phyloP scores from a whole-genome alignment of 371 early-diverging fungal genomes.

The Mucor plumbeus region DNA sequence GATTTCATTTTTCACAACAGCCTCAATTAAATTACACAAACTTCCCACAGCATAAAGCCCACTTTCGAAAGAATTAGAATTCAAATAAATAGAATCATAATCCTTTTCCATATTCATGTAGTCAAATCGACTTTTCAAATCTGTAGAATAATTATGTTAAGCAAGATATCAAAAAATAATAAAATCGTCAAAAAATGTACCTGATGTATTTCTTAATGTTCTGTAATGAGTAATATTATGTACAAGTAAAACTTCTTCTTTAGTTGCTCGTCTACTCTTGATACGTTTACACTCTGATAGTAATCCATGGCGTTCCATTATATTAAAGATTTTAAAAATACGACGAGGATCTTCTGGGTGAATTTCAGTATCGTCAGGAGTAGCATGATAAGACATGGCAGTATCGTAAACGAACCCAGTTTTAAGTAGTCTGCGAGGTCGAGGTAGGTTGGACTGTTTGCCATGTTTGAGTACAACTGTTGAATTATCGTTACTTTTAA shows the following conservation, averaged over 20 bases:
- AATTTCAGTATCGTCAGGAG: conserved; percentile 55
- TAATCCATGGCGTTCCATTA: conserved; percentile 53
- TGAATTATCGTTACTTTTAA: neutral
- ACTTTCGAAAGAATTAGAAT: conserved; percentile 63
- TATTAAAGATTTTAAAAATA: conserved; percentile 67
- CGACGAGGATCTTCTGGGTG: conserved; percentile 82
- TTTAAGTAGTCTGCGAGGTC: conserved; percentile 25
- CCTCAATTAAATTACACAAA: conserved; percentile 72
- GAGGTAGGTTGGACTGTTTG: neutral
- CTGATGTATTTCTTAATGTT: conserved; percentile 28
- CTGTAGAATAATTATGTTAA: conserved; percentile 3
- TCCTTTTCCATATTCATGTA: conserved; percentile 28
- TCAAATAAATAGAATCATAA: conserved; percentile 77
- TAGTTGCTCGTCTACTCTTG: conserved; percentile 53
- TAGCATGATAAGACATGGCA: conserved; percentile 65
- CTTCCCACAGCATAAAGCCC: conserved; percentile 77
- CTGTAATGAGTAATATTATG: conserved; percentile 53
- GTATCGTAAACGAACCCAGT: conserved; percentile 73
- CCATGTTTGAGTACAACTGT: neutral
- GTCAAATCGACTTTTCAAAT: conserved; percentile 17
- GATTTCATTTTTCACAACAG: conserved; percentile 67
- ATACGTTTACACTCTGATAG: conserved; percentile 60
- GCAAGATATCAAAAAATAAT: neutral
- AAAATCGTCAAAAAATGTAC: neutral
- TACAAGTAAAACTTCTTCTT: conserved; percentile 61